A percentile compares a stretch with the other conserved stretches of the same genome.
phyloP scores from a whole-genome alignment of 2,329 filamentous ascomycete species.

The Chrysoporthe puriensis region DNA sequence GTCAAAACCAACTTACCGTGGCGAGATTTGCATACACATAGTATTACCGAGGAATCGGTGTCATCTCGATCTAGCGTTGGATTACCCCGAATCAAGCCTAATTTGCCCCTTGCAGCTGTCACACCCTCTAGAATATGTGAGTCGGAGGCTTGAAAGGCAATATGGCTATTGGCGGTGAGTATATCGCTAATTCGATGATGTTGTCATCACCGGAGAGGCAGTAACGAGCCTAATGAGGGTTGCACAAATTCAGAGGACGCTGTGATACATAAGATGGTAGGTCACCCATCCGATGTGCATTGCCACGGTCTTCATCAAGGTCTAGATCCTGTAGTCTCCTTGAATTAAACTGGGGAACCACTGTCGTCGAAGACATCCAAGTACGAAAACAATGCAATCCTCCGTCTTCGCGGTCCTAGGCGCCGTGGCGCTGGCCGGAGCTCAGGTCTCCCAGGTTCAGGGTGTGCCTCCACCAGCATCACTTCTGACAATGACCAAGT shows the following conservation, averaged over 20 bases:
- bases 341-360: background rate
- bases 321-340: no score
- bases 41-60: background rate
- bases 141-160: background rate
- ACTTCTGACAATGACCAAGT: background rate
- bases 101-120: background rate
- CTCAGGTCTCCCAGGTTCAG: background rate
- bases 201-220: background rate
- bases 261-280: background rate
- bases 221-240: background rate
- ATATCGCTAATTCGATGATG: background rate
- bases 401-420: background rate
- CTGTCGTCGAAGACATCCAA: background rate
- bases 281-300: background rate
- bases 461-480: background rate
- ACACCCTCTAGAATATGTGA: background rate
- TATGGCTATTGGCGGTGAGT: background rate
- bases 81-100: background rate
- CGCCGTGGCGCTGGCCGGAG: background rate
- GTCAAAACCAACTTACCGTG: no score
- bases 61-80: background rate
- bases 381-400: background rate
- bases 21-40: no score
- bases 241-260: background rate
- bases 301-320: background rate